phyloP scores from a whole-genome alignment of 139 green algal species.

The Limnomonas spitsbergensis region DNA sequence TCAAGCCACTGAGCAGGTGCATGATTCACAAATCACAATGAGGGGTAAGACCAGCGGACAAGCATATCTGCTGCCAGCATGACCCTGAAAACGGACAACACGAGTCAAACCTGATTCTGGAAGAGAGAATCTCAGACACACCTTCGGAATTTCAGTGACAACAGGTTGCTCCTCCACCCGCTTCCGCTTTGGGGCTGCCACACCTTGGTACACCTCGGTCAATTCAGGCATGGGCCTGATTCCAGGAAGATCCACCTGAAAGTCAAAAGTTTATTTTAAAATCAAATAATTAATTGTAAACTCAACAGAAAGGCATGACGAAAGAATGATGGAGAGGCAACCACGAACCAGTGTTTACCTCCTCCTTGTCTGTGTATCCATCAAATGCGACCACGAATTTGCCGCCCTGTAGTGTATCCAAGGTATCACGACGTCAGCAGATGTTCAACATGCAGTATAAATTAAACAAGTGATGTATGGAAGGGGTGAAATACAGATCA shows the following conservation, averaged over 20 bases:
- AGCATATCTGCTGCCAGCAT: not conserved
- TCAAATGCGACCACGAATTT: conserved; percentile 77
- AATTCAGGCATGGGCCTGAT: conserved; percentile 22
- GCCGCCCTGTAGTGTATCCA: too few relatives aligned
- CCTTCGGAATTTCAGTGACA: conserved; percentile 66
- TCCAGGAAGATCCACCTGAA: not conserved
- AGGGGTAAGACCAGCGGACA: not conserved
- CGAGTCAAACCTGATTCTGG: not conserved
- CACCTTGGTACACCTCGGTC: conserved; percentile 60
- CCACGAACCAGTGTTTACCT: conserved; percentile 48
- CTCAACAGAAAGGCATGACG: too few relatives aligned
- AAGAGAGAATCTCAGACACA: conserved; percentile 19
- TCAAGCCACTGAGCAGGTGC: conserved; percentile 63
- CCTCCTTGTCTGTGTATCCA: conserved; percentile 64
- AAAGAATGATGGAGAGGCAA: too few relatives aligned
- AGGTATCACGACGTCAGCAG: too few relatives aligned
- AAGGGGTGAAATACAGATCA: too few relatives aligned
- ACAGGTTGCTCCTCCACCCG: conserved; percentile 61
- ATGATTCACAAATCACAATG: not conserved
- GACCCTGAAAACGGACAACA: not conserved
- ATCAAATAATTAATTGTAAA: too few relatives aligned
- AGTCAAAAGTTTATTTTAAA: too few relatives aligned
- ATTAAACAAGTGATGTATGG: too few relatives aligned
- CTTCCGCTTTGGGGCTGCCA: conserved; percentile 73
- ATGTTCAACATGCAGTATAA: too few relatives aligned